These are phyloP conservation scores for Colletotrichum sp. DNA, from an alignment of 2,329 filamentous ascomycete genomes.

Conservation along the genomic window DNA sequence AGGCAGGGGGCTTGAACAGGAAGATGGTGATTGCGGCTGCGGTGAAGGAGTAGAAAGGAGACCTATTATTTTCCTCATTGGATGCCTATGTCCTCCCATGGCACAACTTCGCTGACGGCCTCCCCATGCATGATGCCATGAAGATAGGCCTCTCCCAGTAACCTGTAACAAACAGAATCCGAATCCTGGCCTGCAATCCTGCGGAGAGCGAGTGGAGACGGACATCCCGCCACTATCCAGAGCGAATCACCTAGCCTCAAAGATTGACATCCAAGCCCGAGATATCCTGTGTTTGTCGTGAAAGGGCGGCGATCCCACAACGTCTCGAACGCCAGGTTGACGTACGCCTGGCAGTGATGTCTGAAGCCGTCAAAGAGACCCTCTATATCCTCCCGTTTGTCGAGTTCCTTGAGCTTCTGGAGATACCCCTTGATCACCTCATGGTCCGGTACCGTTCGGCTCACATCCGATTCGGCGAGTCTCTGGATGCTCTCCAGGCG, in stretches of 20 bases:
- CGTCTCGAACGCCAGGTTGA: conserved; percentile 10
- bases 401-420: not conserved
- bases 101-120: not conserved
- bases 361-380: not conserved
- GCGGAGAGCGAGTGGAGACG: not conserved
- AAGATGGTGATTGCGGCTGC: conserved; percentile 10
- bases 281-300: not conserved
- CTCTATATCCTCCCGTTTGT: not conserved
- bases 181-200: not conserved
- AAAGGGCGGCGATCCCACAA: conserved; percentile 11
- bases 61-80: not conserved
- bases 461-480: not conserved
- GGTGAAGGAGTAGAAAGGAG: not conserved
- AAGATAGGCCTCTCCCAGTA: conserved; percentile 1
- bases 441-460: not conserved
- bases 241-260: not conserved
- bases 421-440: not conserved
- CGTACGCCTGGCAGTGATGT: conserved; percentile 1
- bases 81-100: conserved; percentile 1
- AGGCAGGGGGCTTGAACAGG: not conserved
- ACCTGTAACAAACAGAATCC: not conserved
- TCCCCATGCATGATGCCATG: conserved; percentile 20
- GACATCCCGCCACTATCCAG: conserved; percentile 8
- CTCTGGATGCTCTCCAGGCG: not conserved
- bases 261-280: conserved; percentile 6